Evolutionary conservation across 108 stramenopile species (phyloP), one percentile per base, ranked within the genome.

Genomic region (Cyclotella distinguenda): DNA sequence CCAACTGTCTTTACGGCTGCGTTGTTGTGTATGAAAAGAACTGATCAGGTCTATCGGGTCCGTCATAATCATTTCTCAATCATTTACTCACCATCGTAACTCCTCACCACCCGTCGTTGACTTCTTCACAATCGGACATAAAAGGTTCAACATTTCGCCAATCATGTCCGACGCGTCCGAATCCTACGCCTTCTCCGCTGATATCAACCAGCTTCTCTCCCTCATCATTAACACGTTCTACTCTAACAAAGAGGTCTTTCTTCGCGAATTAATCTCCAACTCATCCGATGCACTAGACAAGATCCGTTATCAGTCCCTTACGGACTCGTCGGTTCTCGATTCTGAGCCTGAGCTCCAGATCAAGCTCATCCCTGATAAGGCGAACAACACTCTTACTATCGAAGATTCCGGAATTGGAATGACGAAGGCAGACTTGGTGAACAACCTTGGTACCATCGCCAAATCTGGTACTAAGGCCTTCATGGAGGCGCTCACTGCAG

Each of bases 181-280:
- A 87, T 98, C 95, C 72, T 99, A 96, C 74, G 97, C 99, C 60
- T 99, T 99, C 88, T 93, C 93, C 27, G 99, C 99, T 46, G 99
- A 99, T 75, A 99, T 99, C 96, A 99, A 97, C 88, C 99, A 99
- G 89, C 95, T 99, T 26, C 86, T 99, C 55, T 98, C 97, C 66
- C 85, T 99, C 88, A 99, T 95, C 69, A 93, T 95, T 84, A 95
- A 95, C 89, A 97, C 98, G 53, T 98, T 99, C 78, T 99, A 99
- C 90, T 97, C 97, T 72, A 98, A 98, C 96, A 99, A 99, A 96
- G 99, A 99, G 77, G 90, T 97, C 74, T 99, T 99, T 82, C 92
- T 99, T 53, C 96, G 99, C 59, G 99, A 99, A 77, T 89, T 99
- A 59, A 98, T 99, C 85, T 98, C 95, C 80, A 98, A 98, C 80